Conservation (phyloP, 805 yeast species). For the Candida peoriensis region DNA sequence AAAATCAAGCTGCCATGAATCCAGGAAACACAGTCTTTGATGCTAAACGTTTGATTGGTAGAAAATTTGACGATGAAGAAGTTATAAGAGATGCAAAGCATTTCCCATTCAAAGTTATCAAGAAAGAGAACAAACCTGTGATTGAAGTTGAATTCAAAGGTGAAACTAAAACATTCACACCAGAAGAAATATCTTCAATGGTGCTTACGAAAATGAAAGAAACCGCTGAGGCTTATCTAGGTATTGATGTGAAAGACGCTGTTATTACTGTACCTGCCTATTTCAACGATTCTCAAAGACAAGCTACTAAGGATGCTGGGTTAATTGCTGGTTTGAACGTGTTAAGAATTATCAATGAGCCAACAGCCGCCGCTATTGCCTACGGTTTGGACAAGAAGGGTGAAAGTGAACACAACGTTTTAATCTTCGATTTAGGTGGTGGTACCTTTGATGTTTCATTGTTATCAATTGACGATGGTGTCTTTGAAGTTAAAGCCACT, state of each 20-base stretch:
- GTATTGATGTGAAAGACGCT: slow-evolving; percentile 78
- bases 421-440: slow-evolving; percentile 96
- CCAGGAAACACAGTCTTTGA: slow-evolving; percentile 92
- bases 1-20: slow-evolving; percentile 97
- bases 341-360: slow-evolving; percentile 92
- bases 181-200: slow-evolving; percentile 95
- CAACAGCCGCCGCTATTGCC: slow-evolving; percentile 98
- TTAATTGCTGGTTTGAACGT: slow-evolving; percentile 93
- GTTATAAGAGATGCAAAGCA: slow-evolving; percentile 79
- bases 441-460: slow-evolving; percentile 98
- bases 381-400: slow-evolving; percentile 77
- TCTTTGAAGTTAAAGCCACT: slow-evolving; percentile 95
- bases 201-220: slow-evolving; percentile 88
- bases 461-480: slow-evolving; percentile 90
- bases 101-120: slow-evolving; percentile 79
- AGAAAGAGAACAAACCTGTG: slow-evolving; percentile 80
- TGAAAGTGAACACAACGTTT: slow-evolving; percentile 77
- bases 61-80: slow-evolving; percentile 72
- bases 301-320: slow-evolving; percentile 98
- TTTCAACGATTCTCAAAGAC: slow-evolving; percentile 97
- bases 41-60: slow-evolving; percentile 91
- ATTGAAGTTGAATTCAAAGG: slow-evolving; percentile 87
- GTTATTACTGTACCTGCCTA: slow-evolving; percentile 96
- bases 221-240: slow-evolving; percentile 85
- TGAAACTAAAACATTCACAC: slow-evolving; percentile 80